phyloP scores from a whole-genome alignment of 352 stramenopile genomes.

The Globisporangium paroecandrum region DNA sequence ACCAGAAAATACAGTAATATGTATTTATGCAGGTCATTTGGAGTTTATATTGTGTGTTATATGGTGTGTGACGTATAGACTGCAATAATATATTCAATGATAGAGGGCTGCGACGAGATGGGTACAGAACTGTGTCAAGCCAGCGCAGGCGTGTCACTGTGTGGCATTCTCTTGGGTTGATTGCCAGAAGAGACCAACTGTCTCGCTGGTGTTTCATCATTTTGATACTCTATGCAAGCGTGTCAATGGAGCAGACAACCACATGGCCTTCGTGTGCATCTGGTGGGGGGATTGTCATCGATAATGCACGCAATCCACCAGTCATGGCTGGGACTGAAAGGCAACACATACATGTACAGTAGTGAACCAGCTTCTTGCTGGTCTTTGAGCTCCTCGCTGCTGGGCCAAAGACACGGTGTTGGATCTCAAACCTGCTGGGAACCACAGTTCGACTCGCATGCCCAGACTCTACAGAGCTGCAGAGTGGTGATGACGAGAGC shows the following conservation, averaged over 20 bases:
- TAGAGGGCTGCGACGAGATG: conserved; percentile 4
- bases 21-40: not conserved
- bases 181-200: not conserved
- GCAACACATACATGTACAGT: not conserved
- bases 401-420: not conserved
- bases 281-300: not conserved
- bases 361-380: not conserved
- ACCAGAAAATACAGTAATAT: not conserved
- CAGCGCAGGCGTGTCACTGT: conserved; percentile 2
- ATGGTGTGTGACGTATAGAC: not conserved
- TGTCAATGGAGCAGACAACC: not conserved
- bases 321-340: not conserved
- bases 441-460: not conserved
- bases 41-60: not conserved
- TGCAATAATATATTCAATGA: not conserved
- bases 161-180: not conserved
- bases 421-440: not conserved
- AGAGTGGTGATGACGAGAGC: not conserved
- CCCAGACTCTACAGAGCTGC: not conserved
- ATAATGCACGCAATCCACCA: not conserved
- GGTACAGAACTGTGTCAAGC: conserved; percentile 12
- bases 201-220: not conserved
- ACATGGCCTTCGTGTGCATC: not conserved
- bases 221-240: conserved; percentile 3
- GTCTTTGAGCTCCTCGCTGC: not conserved